Conservation (phyloP, 495 filamentous ascomycete genomes). For the Neurospora hispaniola region DNA sequence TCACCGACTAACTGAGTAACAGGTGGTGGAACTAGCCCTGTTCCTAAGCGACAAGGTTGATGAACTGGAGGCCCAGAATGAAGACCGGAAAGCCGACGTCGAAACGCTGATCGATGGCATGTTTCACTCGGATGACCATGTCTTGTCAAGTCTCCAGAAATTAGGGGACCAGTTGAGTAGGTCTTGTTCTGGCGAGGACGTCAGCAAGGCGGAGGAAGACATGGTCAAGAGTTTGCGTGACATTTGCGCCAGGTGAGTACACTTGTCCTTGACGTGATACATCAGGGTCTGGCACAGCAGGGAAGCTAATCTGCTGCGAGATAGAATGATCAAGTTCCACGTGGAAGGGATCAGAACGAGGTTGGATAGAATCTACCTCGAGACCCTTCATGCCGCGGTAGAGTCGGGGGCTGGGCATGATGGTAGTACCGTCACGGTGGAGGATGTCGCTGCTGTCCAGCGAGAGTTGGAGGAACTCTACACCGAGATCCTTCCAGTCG, state of each 20-base stretch:
- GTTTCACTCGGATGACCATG: conserved; percentile 35
- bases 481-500: conserved; percentile 50
- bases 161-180: conserved; percentile 30
- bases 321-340: conserved; percentile 35
- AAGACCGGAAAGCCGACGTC: conserved; percentile 11
- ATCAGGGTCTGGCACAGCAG: not conserved
- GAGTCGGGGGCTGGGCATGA: conserved; percentile 6
- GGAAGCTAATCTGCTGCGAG: not conserved
- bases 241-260: conserved; percentile 26
- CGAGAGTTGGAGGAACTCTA: conserved; percentile 53
- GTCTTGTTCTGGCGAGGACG: conserved; percentile 13
- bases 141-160: conserved; percentile 38
- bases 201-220: conserved; percentile 25
- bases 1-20: not conserved
- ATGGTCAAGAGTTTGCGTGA: conserved; percentile 29
- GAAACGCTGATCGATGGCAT: conserved; percentile 28
- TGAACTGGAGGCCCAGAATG: conserved; percentile 30
- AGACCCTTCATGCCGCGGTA: conserved; percentile 20
- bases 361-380: conserved; percentile 38
- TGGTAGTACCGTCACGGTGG: conserved; percentile 1
- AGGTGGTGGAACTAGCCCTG: conserved; percentile 33
- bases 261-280: not conserved
- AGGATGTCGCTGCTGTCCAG: conserved; percentile 35
- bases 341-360: conserved; percentile 35
- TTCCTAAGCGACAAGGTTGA: conserved; percentile 24